phyloP scores from a whole-genome alignment of 257 asterid genomes.

The Ajuga chamaepitys region DNA sequence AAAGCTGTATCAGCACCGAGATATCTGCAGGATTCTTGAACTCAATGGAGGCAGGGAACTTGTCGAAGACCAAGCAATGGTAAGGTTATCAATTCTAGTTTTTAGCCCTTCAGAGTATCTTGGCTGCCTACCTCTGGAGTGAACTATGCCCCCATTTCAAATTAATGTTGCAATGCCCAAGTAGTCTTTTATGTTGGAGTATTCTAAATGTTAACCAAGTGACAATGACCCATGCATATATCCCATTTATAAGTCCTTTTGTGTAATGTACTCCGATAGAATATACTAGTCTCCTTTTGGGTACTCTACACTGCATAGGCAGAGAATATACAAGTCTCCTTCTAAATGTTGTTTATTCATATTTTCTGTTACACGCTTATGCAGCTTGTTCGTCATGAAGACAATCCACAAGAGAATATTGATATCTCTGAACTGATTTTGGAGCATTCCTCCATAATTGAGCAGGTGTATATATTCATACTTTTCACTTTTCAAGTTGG shows the following conservation, averaged over 20 bases:
- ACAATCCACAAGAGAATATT: constrained; percentile 38
- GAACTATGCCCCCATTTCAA: background rate
- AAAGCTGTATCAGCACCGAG: constrained; percentile 45
- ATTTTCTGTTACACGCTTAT: background rate
- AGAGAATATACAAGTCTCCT: too few species aligned
- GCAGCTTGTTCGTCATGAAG: constrained; percentile 50
- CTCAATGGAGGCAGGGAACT: constrained; percentile 50
- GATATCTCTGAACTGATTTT: constrained; percentile 51
- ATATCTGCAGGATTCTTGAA: constrained; percentile 60
- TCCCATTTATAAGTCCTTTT: too few species aligned
- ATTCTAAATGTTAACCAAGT: too few species aligned
- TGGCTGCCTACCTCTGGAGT: background rate
- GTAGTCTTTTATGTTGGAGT: too few species aligned
- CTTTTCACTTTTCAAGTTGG: too few species aligned
- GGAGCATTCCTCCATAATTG: constrained; percentile 28
- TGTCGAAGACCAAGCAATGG: constrained; percentile 41
- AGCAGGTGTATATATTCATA: constrained; percentile 23
- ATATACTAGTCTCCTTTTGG: too few species aligned
- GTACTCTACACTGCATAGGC: too few species aligned
- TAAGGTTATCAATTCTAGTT: constrained; percentile 6
- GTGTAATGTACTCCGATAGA: too few species aligned
- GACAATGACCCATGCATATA: too few species aligned
- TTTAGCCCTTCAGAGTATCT: background rate
- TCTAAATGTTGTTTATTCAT: too few species aligned
- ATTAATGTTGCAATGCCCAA: background rate